Evolutionary conservation across 495 filamentous ascomycete species (phyloP), one percentile per base, ranked within the genome.

Genomic region (Lophiostoma macrostomum): DNA sequence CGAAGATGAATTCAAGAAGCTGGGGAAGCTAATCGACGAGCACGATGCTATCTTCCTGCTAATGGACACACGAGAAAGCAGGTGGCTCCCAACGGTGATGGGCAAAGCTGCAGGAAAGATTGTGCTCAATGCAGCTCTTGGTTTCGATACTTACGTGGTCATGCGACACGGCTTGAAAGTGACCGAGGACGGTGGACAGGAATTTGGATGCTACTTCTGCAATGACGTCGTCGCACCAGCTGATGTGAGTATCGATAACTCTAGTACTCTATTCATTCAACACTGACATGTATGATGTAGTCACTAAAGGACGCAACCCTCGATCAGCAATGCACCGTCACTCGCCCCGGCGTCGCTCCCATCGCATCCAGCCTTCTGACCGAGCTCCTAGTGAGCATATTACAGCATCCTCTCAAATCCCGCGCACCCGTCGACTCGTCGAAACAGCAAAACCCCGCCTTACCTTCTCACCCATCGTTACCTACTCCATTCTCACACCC

Each of bases 41-140:
- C 93, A 98, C 64, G 93, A 98, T 68, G 91, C 78, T 22, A 83
- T 97, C 16, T 97, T 98, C 68, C 76, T 98, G 28, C 77, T 98
- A 4, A 96, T 96, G 91, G 93, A 98, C 58, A 95, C 90, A 5
- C 78, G 93, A 50, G 93, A 98, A 69, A 91, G 86, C 37, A 76
- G 93, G 54, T 98, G 93, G 93, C 71, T 98, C 40, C 93, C 93
- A n/a, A 97, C 91, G 0, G 82, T 98, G 7, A 96, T 98, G 87
- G 93, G 87, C 6, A 97, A 96, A 64, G 84, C 90, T 10, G 79
- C 84, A 19, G 86, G 86, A 24, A 98, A 98, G 69, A 87, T 97
- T 44, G 91, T 96, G 14, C 82, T 98, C 80, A 98, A 96, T 70
- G 89, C 91, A 24, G 93, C 93, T 13, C 75, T 98, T 37, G 93